phyloP scores from a whole-genome alignment of 192 early-diverging fungal genomes.

The Coemansia sp. region DNA sequence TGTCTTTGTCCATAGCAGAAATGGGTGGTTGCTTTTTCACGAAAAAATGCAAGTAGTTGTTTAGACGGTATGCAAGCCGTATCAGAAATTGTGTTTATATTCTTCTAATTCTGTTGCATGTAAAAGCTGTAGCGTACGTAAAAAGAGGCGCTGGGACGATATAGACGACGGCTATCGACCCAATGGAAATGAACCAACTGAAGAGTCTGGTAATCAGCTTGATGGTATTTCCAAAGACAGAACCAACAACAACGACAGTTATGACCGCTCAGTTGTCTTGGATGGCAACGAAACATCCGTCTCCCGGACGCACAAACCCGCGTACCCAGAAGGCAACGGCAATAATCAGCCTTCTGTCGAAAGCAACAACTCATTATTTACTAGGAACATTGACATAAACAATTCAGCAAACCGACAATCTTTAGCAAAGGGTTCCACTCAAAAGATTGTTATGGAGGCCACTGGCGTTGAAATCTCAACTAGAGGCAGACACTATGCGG shows the following conservation, averaged over 20 bases:
- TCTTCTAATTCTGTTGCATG: neutral
- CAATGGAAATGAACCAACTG: neutral
- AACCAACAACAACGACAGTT: neutral
- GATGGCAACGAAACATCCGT: neutral
- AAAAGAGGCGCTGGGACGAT: conserved; percentile 32
- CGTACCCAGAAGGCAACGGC: neutral
- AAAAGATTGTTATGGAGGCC: conserved; percentile 71
- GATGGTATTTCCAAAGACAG: neutral
- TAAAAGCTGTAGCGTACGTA: neutral
- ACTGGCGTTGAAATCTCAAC: conserved; percentile 75
- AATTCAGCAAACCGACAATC: conserved; percentile 76
- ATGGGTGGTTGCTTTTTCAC: neutral
- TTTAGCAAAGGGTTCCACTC: conserved; percentile 76
- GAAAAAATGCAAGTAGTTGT: neutral
- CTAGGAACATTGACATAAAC: conserved; percentile 77
- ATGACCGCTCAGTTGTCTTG: neutral
- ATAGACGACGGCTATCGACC: neutral
- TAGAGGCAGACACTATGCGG: conserved; percentile 79
- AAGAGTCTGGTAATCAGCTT: neutral
- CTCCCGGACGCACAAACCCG: neutral
- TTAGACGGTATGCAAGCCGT: neutral
- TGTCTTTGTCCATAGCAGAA: neutral
- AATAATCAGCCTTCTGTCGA: neutral
- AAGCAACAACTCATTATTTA: conserved; percentile 33
- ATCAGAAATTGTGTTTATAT: neutral